Base-by-base conservation (phyloP, 2,329 filamentous ascomycete genomes). In the Colletotrichum somersetense region DNA sequence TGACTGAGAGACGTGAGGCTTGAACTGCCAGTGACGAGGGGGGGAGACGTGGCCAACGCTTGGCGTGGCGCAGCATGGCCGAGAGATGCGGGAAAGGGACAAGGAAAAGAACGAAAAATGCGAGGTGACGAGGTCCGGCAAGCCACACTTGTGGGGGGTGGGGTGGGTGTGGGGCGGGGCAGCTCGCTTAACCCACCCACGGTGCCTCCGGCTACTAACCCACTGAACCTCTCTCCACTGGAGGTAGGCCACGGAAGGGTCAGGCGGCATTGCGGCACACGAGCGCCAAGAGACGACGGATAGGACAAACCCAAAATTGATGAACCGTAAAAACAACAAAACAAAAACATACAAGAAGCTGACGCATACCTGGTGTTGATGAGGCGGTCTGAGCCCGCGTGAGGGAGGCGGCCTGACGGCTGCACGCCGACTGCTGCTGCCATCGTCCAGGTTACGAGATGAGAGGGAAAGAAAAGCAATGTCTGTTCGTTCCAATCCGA, bases 111-210 rank as follows among this genome's bases (percentile, higher is more conserved):
- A 59, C 53, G 40, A 16, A 38, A 59, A 69, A 53, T 35, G 61
- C 58, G 38, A 62, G 38, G 12, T 35, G 68, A 63, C 64, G 52
- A 61, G 55, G 61, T 53, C 8, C 23, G 16, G 64, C 56, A 56
- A 72, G 70, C 70, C 70, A 72, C 70, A 72, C 53, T 70, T 61
- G 35, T 70, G 59, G 59, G 33, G 53, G 7, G 33, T 48, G 59
- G 52, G 58, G 58, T 53, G 35, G 35, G 7, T 3, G n/a, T 30
- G 30, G 35, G 35, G 35, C 8, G 7, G 11, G 12, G 38, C 38
- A 40, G 33, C 26, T 26, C 38, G 8, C 38, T 35, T 35, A 33
- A 42, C 46, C 35, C 4, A 30, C 30, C 20, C 38, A 46, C 44
- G 48, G 57, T 67, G 56, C 42, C 48, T 53, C 65, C 56, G 56